Base-by-base conservation (phyloP, 2,329 filamentous ascomycete genomes). In the Arthrobotrys sinensis region DNA sequence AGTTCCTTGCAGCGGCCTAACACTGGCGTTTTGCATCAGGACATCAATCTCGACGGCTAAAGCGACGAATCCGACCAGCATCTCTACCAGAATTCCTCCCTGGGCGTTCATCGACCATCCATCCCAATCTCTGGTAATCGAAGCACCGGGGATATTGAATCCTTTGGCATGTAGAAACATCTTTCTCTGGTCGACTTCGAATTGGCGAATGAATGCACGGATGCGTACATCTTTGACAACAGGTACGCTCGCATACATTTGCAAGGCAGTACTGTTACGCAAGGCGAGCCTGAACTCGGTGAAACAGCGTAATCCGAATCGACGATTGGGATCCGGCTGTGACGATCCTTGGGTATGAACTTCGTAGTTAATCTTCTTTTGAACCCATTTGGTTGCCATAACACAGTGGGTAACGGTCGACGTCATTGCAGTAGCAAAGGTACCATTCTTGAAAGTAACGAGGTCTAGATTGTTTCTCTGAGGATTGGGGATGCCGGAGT, bases 81-180 rank as follows among this genome's bases (percentile, higher is more conserved):
- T 60, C 12, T 43, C 53, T 0, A 40, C 14, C 53, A 14, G 40
- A 14, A 60, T 34, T 2, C 53, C 53, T 7, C 24, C 53, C 1
- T 34, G 53, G 4, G 53, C 53, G 11, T 12, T 60, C n/a, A 60
- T n/a, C n/a, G 21, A 16, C 53, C 53, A 60, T 60, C 53, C 53
- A 8, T 60, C 53, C 53, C 53, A 60, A 1, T 12, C 53, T 24
- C 36, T 60, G 14, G 14, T 5, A 14, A 60, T 24, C 3, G 3
- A 14, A 6, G 36, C 53, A 24, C 53, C 53, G 34, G n/a, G n/a
- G 5, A 60, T 43, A 1, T 40, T 43, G 16, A 60, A 60, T 4
- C 34, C 36, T 8, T 14, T 38, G 16, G 10, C 4, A 24, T 11
- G 16, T 6, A 40, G 16, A 6, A 40, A 14, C 2, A 2, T 5